Percentiles rank a stretch among this genome's conserved stretches.
These are phyloP conservation scores for Larix sibirica DNA, from an alignment of 83 land plant genomes.

Conservation along the genomic window DNA sequence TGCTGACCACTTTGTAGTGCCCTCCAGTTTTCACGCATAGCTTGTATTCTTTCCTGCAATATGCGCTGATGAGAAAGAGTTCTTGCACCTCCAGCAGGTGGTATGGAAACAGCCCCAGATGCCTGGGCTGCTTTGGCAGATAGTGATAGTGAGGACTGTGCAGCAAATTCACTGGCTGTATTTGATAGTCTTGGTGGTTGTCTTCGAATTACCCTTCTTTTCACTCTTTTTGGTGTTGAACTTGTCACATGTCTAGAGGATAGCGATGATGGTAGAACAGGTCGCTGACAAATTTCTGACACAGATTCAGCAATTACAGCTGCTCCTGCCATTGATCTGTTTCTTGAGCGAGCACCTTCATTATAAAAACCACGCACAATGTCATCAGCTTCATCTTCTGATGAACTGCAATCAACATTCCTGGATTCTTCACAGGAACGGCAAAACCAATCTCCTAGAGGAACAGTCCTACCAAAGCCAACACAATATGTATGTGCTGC, in stretches of 20 bases:
- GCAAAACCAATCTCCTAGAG: constrained; percentile 94
- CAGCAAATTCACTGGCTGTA: neutral
- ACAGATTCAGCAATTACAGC: neutral
- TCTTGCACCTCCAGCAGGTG: constrained; percentile 29
- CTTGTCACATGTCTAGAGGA: neutral
- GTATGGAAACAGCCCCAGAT: constrained; percentile 13
- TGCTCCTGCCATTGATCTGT: neutral
- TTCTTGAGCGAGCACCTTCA: neutral
- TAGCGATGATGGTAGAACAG: constrained; percentile 7
- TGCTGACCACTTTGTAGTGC: constrained; percentile 33
- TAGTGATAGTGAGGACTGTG: neutral
- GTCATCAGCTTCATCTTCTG: constrained; percentile 13
- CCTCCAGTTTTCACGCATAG: constrained; percentile 69
- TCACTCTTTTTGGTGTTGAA: neutral
- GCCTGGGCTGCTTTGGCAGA: neutral
- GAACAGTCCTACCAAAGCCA: constrained; percentile 81
- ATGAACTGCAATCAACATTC: constrained; percentile 23
- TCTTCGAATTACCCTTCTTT: neutral
- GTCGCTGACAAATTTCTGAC: neutral
- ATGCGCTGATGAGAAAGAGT: constrained; percentile 36
- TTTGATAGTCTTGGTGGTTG: constrained; percentile 3
- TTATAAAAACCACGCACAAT: neutral
- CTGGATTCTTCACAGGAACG: constrained; percentile 43
- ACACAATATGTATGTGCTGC: constrained; percentile 91
- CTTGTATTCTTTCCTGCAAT: constrained; percentile 37